These are phyloP conservation scores for Marasmius sp. DNA, from an alignment of 1,284 basidiomycete genomes.

Conservation along the genomic window DNA sequence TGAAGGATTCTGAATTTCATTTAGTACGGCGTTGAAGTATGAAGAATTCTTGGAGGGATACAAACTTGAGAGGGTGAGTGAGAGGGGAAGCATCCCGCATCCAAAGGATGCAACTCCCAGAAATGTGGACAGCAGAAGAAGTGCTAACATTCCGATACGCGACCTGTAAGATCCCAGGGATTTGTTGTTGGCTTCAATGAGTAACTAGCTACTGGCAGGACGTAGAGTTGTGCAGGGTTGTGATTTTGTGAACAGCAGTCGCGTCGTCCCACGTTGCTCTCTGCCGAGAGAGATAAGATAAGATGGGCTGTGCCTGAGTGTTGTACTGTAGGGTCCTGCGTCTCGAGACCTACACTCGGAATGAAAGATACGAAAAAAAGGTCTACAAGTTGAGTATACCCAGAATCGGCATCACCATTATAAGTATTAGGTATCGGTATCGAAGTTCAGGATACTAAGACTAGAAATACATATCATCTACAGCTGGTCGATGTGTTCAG, in stretches of 20 bases:
- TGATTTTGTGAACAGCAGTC: too few species aligned
- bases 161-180: too few species aligned
- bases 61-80: slow-evolving; percentile 75
- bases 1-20: slow-evolving; percentile 33
- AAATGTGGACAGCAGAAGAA: slow-evolving; percentile 64
- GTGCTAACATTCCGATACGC: slow-evolving; percentile 28
- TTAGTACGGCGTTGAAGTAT: slow-evolving; percentile 4
- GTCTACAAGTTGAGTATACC: background rate
- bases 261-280: too few species aligned
- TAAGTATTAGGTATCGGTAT: background rate
- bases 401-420: background rate
- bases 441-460: background rate
- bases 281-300: too few species aligned
- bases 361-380: background rate
- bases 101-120: slow-evolving; percentile 74
- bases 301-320: too few species aligned
- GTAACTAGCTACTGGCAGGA: too few species aligned
- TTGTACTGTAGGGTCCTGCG: too few species aligned
- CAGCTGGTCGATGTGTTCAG: background rate
- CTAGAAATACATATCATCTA: background rate
- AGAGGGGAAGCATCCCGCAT: slow-evolving; percentile 74
- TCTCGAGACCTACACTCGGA: background rate
- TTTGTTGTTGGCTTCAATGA: too few species aligned
- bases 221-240: too few species aligned
- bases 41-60: slow-evolving; percentile 15